These are phyloP conservation scores for Calcarisporium arbuscula DNA, from an alignment of 2,329 filamentous ascomycete species.

Conservation along the genomic window DNA sequence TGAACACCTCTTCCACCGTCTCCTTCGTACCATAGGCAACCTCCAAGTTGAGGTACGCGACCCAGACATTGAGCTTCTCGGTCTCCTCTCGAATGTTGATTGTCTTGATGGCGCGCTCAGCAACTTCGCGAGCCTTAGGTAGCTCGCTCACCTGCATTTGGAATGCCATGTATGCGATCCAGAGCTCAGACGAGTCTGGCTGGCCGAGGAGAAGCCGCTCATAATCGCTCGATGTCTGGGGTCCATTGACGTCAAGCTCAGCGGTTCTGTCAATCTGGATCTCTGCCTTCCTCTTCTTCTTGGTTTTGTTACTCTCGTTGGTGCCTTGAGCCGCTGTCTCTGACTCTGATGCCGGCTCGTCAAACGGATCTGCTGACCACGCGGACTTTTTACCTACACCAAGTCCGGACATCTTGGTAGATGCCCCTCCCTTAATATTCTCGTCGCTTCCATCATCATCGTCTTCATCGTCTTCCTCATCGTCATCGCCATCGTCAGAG, in stretches of 20 bases:
- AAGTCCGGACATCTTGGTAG: constrained; percentile 24
- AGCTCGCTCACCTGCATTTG: constrained; percentile 89
- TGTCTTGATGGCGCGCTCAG: constrained; percentile 81
- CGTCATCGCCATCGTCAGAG: constrained; percentile 27
- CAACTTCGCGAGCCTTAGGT: constrained; percentile 79
- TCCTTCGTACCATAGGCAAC: constrained; percentile 83
- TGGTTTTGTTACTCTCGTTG: constrained; percentile 41
- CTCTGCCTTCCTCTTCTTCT: constrained; percentile 68
- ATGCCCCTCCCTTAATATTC: constrained; percentile 34
- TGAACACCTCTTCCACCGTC: constrained; percentile 78
- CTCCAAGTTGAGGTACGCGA: constrained; percentile 89
- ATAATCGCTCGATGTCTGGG: constrained; percentile 85
- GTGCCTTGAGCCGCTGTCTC: constrained; percentile 28
- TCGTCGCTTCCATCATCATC: constrained; percentile 33
- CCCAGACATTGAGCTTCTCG: constrained; percentile 94
- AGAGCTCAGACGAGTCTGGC: constrained; percentile 86
- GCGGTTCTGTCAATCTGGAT: constrained; percentile 85
- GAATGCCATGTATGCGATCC: constrained; percentile 99
- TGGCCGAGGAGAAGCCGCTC: constrained; percentile 88
- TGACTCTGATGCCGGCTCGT: constrained; percentile 49
- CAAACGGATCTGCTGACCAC: constrained; percentile 70
- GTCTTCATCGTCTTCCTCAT: constrained; percentile 28
- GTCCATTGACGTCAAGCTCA: constrained; percentile 83
- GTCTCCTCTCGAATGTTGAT: constrained; percentile 88
- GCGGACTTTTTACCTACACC: constrained; percentile 71